Conservation (phyloP, 2,329 filamentous ascomycete genomes). For the Orbilia brochopaga region DNA sequence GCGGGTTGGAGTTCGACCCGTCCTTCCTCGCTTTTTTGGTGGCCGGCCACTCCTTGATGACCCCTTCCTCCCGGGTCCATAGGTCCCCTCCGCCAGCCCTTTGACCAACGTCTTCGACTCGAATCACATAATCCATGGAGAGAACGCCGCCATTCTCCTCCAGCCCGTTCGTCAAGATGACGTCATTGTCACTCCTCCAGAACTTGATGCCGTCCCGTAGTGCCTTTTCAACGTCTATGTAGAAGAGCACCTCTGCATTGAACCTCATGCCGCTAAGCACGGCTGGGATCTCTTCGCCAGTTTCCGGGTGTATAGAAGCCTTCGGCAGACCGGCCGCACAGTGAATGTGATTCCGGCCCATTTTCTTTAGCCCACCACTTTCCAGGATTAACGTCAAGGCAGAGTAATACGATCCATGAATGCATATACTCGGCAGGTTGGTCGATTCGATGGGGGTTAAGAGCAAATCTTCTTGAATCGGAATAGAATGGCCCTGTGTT, state of each 20-base stretch:
- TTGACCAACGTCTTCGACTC: slow-evolving; percentile 65
- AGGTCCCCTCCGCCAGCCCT: slow-evolving; percentile 67
- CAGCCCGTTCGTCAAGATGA: slow-evolving; percentile 69
- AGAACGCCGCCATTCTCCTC: slow-evolving; percentile 68
- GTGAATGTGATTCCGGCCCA: slow-evolving; percentile 88
- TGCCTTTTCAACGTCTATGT: slow-evolving; percentile 73
- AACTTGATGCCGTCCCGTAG: slow-evolving; percentile 69
- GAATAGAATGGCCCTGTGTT: slow-evolving; percentile 91
- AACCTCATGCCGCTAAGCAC: slow-evolving; percentile 81
- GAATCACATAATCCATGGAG: slow-evolving; percentile 71
- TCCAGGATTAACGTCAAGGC: slow-evolving; percentile 77
- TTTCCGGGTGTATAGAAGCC: slow-evolving; percentile 38
- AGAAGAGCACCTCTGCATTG: slow-evolving; percentile 78
- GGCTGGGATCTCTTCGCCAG: slow-evolving; percentile 52
- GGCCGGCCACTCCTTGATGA: slow-evolving; percentile 70
- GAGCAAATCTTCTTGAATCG: slow-evolving; percentile 72
- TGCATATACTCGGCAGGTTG: slow-evolving; percentile 68
- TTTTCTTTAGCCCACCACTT: slow-evolving; percentile 77
- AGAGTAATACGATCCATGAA: slow-evolving; percentile 88
- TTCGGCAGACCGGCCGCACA: slow-evolving; percentile 72
- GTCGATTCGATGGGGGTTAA: slow-evolving; percentile 69
- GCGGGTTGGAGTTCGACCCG: slow-evolving; percentile 61
- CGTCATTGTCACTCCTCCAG: slow-evolving; percentile 80
- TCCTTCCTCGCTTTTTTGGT: slow-evolving; percentile 58
- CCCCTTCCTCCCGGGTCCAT: slow-evolving; percentile 73